A percentile compares a stretch with the other conserved stretches of the same genome.
These are phyloP conservation scores for Glomus cerebriforme DNA, from an alignment of 192 early-diverging fungal genomes.

Conservation along the genomic window DNA sequence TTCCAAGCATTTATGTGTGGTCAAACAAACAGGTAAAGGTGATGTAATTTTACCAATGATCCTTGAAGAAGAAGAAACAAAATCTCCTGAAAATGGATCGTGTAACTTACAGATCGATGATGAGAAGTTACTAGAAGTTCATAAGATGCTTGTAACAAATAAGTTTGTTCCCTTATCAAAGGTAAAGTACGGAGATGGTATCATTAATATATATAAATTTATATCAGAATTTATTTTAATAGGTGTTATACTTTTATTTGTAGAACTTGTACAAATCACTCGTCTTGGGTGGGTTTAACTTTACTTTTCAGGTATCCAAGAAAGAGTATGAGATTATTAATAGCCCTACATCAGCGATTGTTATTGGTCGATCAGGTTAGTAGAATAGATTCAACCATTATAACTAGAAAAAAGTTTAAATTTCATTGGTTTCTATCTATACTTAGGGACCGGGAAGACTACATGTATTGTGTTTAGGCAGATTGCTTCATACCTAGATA, in stretches of 20 bases:
- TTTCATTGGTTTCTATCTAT: neutral
- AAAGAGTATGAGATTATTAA: constrained; percentile 20
- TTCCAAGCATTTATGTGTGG: neutral
- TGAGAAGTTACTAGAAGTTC: constrained; percentile 20
- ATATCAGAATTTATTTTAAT: too few species aligned
- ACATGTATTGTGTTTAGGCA: constrained; percentile 3
- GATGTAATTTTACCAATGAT: constrained; percentile 19
- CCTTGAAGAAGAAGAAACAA: neutral
- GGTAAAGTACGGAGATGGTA: neutral
- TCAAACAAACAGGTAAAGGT: neutral
- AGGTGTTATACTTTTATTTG: neutral
- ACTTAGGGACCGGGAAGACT: constrained; percentile 20
- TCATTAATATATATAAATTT: too few species aligned
- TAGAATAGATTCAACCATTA: neutral
- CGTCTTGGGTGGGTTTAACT: neutral
- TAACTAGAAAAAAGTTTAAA: neutral
- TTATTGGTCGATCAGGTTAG: constrained; percentile 32
- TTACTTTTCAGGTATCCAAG: constrained; percentile 28
- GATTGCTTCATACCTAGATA: constrained; percentile 12
- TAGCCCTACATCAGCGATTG: constrained; percentile 3
- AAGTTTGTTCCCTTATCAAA: constrained; percentile 28
- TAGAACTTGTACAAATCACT: constrained; percentile 26
- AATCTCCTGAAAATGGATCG: neutral
- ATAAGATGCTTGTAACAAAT: constrained; percentile 27
- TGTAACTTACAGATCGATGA: neutral